Base-by-base conservation (phyloP, 306 rosid species). In the Medicago ruthenica region DNA sequence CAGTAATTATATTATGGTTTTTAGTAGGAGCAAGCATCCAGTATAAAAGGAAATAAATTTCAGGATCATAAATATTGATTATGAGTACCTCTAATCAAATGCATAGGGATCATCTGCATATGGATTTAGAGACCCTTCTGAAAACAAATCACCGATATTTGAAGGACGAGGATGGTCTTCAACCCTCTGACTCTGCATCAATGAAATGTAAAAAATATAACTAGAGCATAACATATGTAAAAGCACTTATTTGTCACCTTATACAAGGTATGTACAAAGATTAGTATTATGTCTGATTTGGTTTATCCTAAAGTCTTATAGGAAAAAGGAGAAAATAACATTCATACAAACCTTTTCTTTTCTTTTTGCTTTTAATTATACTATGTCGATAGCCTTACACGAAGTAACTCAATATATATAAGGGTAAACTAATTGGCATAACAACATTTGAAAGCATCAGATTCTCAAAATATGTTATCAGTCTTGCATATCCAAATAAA, bases 61-160 rank as follows among this genome's bases (percentile, higher is more conserved):
- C 10, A 41, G 27, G 57, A 68, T 11, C 22, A 53, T 40, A 40
- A 24, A 77, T 17, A 44, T 48, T 34, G 78, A 74, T 34, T 71
- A 74, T 66, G 78, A 77, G 61, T 92, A 95, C 98, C 98, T 86
- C 80, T 84, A 92, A 74, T 92, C 92, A 83, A 95, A 95, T 63
- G 98, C 98, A 81, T 88, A 95, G 48, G 98, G 98, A 83, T 92
- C 98, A 60, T 95, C 97, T 50, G 93, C 89, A 82, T 95, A 95
- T n/a, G 97, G 98, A 84, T 95, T 92, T 78, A 95, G 86, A 71
- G 97, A 92, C 40, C 98, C 98, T 86, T 92, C 98, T n/a, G 96
- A 79, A 86, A 95, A 95, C 90, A 95, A 61, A 81, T 95, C 97
- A 27, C 97, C 97, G 0, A 95, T 90, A 79, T 86, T 90, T 81